Evolutionary conservation across 768 basidiomycete species (phyloP).

Genomic region (Crucibulum laeve): DNA sequence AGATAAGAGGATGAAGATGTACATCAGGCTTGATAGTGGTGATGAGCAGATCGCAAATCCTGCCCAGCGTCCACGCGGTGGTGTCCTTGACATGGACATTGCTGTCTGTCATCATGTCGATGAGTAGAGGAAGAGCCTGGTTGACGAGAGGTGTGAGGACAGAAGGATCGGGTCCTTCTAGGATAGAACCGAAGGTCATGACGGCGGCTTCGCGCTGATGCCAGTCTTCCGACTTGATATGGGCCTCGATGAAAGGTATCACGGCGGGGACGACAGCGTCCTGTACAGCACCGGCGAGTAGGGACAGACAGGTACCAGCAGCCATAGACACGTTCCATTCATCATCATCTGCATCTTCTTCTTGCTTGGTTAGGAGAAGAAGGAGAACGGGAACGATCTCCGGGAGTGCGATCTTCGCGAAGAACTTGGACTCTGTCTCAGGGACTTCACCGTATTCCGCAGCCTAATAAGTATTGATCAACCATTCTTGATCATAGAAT

Average conservation of each 20-base stretch:
- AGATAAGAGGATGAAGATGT: constrained; percentile 79
- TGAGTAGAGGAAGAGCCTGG: constrained; percentile 90
- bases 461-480: constrained; percentile 46
- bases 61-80: constrained; percentile 94
- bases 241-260: constrained; percentile 96
- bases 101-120: constrained; percentile 90
- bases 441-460: constrained; percentile 86
- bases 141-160: constrained; percentile 88
- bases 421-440: constrained; percentile 82
- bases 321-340: constrained; percentile 99
- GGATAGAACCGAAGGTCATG: constrained; percentile 97
- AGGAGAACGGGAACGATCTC: constrained; percentile 94
- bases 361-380: constrained; percentile 83
- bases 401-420: constrained; percentile 90
- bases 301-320: constrained; percentile 84
- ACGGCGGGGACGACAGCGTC: constrained; percentile 90
- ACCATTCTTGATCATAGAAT: not conserved
- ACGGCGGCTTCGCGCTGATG: constrained; percentile 94
- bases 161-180: constrained; percentile 90
- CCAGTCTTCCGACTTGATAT: constrained; percentile 93
- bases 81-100: constrained; percentile 92
- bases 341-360: constrained; percentile 96
- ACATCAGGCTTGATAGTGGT: constrained; percentile 84
- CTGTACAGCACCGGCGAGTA: constrained; percentile 86
- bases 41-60: constrained; percentile 89